Conservation (phyloP, 169 alveolate species). For the Plasmodium gallinaceum region DNA sequence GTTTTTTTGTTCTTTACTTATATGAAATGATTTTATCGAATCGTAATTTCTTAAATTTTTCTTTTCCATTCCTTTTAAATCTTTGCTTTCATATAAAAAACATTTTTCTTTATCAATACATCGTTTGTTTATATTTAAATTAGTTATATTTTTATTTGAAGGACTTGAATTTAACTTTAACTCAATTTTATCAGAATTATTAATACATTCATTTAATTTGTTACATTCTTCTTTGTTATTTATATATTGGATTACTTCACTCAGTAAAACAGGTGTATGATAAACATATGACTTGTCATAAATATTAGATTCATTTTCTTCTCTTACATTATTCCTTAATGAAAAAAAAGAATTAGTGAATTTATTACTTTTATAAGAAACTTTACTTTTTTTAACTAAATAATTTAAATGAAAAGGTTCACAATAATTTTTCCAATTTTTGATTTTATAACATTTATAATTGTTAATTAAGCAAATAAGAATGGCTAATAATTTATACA, state of each 20-base stretch:
- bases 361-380: neutral
- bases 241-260: conserved; percentile 35
- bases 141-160: neutral
- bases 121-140: neutral
- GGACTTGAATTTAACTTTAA: neutral
- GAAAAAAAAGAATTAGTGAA: neutral
- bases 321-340: neutral
- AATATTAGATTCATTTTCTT: conserved; percentile 10
- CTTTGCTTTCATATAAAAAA: neutral
- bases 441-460: conserved; percentile 23
- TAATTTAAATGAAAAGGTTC: neutral
- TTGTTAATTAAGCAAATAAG: neutral
- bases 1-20: neutral
- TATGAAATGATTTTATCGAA: neutral
- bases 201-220: neutral
- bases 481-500: conserved; percentile 3
- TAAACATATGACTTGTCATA: conserved; percentile 46
- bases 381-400: neutral
- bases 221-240: neutral
- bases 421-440: neutral
- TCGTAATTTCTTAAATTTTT: neutral
- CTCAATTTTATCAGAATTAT: neutral
- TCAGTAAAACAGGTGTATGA: conserved; percentile 65
- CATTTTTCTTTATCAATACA: neutral
- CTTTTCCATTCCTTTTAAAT: neutral